phyloP scores from a whole-genome alignment of 345 rosid species.

The Orychophragmus violaceus region DNA sequence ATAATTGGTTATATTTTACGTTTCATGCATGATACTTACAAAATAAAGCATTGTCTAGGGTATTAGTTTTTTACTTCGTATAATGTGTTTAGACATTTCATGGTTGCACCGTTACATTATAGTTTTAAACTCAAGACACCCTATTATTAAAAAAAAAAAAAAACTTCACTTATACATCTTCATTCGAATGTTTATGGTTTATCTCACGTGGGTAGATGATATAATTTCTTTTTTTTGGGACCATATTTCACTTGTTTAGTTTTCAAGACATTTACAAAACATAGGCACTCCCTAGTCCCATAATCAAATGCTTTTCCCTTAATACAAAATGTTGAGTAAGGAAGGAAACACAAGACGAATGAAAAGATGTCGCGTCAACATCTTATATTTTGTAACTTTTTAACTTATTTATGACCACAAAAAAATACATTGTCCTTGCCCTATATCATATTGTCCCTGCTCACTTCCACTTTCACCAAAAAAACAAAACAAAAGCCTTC shows the following conservation, averaged over 20 bases:
- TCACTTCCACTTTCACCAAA: constrained; percentile 16
- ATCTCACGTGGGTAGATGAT: constrained; percentile 12
- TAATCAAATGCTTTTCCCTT: background rate
- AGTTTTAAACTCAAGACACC: background rate
- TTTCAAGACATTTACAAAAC: no score
- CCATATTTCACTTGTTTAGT: background rate
- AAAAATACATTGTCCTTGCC: background rate
- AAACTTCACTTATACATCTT: background rate
- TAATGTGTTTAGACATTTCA: background rate
- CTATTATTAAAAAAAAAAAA: background rate
- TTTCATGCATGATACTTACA: background rate
- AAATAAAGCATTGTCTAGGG: background rate
- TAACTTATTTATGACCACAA: background rate
- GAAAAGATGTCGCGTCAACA: constrained; percentile 27
- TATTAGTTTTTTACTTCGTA: background rate
- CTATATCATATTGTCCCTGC: constrained; percentile 20
- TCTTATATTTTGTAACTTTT: background rate
- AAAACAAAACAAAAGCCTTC: constrained; percentile 9
- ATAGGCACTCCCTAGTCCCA: background rate
- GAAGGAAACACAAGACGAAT: constrained; percentile 12
- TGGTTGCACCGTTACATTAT: background rate
- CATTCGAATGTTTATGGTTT: background rate
- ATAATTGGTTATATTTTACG: no score
- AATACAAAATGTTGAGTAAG: background rate
- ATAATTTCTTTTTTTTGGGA: background rate